Evolutionary conservation across 768 basidiomycete species (phyloP), one percentile per base, ranked within the genome.

Genomic region (Tremella yokohamensis): DNA sequence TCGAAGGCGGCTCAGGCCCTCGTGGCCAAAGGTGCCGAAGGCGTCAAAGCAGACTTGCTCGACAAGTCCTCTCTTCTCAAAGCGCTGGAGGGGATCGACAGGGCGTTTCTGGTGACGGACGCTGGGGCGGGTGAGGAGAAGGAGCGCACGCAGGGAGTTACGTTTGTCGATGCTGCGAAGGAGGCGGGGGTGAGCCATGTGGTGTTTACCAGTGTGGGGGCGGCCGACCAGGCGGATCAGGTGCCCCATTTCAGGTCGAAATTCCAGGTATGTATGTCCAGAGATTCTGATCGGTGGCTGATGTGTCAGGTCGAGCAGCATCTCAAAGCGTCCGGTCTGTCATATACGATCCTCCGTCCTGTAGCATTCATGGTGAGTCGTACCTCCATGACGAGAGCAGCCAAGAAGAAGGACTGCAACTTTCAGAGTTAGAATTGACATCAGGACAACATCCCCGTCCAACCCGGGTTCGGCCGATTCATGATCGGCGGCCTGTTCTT

Each of bases 301-400:
- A 54, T 34, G 29, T 16, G 76, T 75, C 4, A 34, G 52, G 66
- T 78, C 26, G 78, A 79, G 61, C 73, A 79, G 52, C 74, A 78
- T 34, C 74, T 79, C 8, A 69, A 77, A 44, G 76, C 78, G 45
- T 76, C 76, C 15, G 75, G 77, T 20, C 34, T 79, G 42, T 60
- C 69, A 44, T 78, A 77, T 60, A 79, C 78, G n/a, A 77, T 79
- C 49, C 70, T 73, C 8, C 59, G 72, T 0, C 71, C 72, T 2
- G 66, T 65, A n/a, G 70, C 63, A 1, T 75, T 75, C 64, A 59
- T 58, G 55, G 64, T 34, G 29, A 34, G 29, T 34, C 29, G 29
- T 34, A 11, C 29, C 29, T 34, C 29, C 11, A 4, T 34, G n/a
- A n/a, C n/a, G n/a, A n/a, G n/a, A n/a, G n/a, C n/a, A n/a, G n/a